These are phyloP conservation scores for Sphaerulina musiva DNA, from an alignment of 2,329 filamentous ascomycete genomes.

Conservation along the genomic window DNA sequence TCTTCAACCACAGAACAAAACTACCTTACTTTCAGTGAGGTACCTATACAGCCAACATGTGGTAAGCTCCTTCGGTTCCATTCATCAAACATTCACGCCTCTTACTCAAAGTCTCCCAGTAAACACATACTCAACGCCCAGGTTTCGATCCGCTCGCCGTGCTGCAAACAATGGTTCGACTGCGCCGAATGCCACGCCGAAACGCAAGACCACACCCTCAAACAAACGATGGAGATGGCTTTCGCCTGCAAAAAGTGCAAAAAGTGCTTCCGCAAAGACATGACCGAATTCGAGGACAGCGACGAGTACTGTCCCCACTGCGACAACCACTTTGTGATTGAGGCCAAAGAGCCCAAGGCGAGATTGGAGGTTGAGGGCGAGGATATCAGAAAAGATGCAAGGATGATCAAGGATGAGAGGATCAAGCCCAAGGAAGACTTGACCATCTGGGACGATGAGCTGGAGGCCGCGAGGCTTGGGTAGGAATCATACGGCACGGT, in stretches of 20 bases:
- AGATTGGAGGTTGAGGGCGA: slow-evolving; percentile 83
- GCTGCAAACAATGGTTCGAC: slow-evolving; percentile 98
- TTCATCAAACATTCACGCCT: background rate
- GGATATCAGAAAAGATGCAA: slow-evolving; percentile 74
- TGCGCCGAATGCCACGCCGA: slow-evolving; percentile 92
- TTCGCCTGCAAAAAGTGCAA: slow-evolving; percentile 99
- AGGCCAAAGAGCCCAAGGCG: slow-evolving; percentile 77
- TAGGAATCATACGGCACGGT: slow-evolving; percentile 2
- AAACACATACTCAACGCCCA: slow-evolving; percentile 98
- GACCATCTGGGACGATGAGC: slow-evolving; percentile 32
- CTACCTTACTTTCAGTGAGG: too few species aligned
- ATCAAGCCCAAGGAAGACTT: slow-evolving; percentile 42
- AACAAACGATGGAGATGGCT: slow-evolving; percentile 72
- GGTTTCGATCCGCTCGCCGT: slow-evolving; percentile 89
- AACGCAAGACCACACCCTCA: slow-evolving; percentile 64
- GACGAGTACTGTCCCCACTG: slow-evolving; percentile 99
- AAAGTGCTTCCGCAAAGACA: slow-evolving; percentile 95
- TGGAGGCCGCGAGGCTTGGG: slow-evolving; percentile 30
- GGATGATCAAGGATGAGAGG: slow-evolving; percentile 89
- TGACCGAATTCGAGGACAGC: slow-evolving; percentile 83
- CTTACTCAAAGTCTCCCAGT: slow-evolving; percentile 44
- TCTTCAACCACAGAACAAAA: background rate
- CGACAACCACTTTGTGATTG: slow-evolving; percentile 95
- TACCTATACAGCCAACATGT: slow-evolving; percentile 2
- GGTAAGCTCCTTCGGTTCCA: background rate